Percentiles rank a stretch among this genome's conserved stretches.
Conservation (phyloP, 495 filamentous ascomycete genomes). For the Penicillium argentinense region DNA sequence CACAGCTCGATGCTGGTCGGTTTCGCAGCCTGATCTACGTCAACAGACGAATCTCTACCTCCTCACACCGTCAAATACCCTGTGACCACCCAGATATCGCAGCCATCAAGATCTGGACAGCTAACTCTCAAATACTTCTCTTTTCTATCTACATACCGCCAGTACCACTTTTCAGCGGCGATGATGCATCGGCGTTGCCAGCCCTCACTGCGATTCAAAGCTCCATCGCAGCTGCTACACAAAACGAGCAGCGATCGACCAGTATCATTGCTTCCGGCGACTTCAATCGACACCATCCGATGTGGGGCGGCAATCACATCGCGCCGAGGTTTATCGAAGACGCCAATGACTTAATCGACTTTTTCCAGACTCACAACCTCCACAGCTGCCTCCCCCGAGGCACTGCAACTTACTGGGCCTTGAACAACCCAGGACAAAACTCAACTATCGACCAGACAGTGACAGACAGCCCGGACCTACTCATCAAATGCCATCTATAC, state of each 20-base stretch:
- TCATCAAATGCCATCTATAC: constrained; percentile 20
- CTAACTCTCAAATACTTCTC: constrained; percentile 18
- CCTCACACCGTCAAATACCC: constrained; percentile 19
- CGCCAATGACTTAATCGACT: constrained; percentile 18
- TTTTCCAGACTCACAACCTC: constrained; percentile 17
- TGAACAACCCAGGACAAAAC: constrained; percentile 17
- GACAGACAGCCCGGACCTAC: constrained; percentile 8
- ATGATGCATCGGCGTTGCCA: constrained; percentile 1
- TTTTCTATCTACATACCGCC: constrained; percentile 23
- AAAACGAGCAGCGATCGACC: constrained; percentile 1
- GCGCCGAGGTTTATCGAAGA: constrained; percentile 14
- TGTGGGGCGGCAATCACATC: constrained; percentile 17
- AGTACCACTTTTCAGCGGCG: constrained; percentile 2
- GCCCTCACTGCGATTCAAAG: constrained; percentile 17
- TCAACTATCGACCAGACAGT: constrained; percentile 20
- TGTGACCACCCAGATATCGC: constrained; percentile 25
- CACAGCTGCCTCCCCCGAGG: too few relatives aligned
- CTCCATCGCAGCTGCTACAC: constrained; percentile 5
- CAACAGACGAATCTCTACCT: constrained; percentile 22
- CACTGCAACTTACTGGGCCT: constrained; percentile 15
- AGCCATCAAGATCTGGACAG: constrained; percentile 25
- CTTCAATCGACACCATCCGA: constrained; percentile 24
- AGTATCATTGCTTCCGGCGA: constrained; percentile 21
- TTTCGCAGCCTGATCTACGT: constrained; percentile 27
- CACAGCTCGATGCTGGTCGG: constrained; percentile 5